Evolutionary conservation across 2,329 filamentous ascomycete genomes (phyloP), one percentile per base, ranked within the genome.

Genomic region (Fusarium scirpi): DNA sequence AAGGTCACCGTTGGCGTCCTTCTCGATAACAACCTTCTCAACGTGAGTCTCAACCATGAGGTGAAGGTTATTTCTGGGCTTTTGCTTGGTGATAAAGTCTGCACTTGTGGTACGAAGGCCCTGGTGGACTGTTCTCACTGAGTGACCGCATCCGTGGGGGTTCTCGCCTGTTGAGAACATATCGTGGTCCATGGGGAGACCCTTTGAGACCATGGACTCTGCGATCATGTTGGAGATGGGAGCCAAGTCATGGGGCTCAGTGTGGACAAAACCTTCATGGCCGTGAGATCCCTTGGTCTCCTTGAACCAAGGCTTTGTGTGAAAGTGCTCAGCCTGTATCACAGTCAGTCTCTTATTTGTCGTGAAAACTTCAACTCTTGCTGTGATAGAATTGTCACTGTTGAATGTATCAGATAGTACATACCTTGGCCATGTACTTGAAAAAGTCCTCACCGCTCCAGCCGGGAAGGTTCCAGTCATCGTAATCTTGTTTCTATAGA

Each of bases 381-480:
- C 1, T 38, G 13, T 30, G 18, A 38, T 38, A 38, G 34, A 6
- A 38, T 38, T 38, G 32, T 34, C 32, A 38, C 32, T 38, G 16
- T 34, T 2, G 27, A 24, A 20, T 7, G 12, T 12, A n/a, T 52
- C 6, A 5, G 24, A 24, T 24, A 5, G 3, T 24, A 24, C 24
- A 24, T 43, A 85, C 83, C 82, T 87, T 89, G 52, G 78, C 81
- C 83, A 89, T 89, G 56, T 85, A 87, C 15, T 76, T 78, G 64
- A 86, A 89, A 67, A 89, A 84, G 24, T 89, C 86, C 6, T 86
- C 83, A 6, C 87, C 86, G 58, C 81, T 85, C 87, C 87, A 87
- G 5, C 85, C 87, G 38, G 80, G 83, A 58, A 86, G 67, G 4
- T 77, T 82, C 87, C 87, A 89, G 61, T 89, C 86, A 75, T 89